Evolutionary conservation across 352 stramenopile genomes (phyloP).

Genomic region (Plasmopara muralis): DNA sequence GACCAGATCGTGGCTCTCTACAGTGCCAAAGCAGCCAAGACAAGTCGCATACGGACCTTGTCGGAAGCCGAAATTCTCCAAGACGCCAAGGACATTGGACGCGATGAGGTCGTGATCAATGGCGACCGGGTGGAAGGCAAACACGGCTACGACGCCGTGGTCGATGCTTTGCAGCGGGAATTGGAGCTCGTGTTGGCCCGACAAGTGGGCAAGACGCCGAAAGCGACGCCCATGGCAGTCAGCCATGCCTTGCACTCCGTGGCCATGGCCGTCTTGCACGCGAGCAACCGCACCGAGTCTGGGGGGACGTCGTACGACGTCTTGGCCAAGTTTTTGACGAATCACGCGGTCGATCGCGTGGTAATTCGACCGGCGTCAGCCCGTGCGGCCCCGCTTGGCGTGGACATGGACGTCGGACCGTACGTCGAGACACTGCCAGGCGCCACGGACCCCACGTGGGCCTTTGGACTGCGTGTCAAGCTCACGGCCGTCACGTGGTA

Average conservation of each 20-base stretch:
- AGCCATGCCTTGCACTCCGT: conserved; percentile 29
- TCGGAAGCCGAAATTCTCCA: conserved; percentile 60
- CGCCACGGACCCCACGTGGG: conserved; percentile 28
- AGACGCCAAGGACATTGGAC: conserved; percentile 73
- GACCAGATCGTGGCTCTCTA: conserved; percentile 25
- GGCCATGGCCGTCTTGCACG: conserved; percentile 31
- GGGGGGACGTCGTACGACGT: conserved; percentile 66
- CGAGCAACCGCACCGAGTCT: conserved; percentile 76
- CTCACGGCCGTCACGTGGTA: conserved; percentile 60
- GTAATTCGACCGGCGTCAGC: conserved; percentile 62
- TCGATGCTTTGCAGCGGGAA: conserved; percentile 38
- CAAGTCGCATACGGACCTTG: conserved; percentile 18
- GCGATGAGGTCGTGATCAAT: conserved; percentile 71
- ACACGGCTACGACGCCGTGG: conserved; percentile 52
- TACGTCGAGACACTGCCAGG: conserved; percentile 27
- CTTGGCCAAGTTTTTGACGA: conserved; percentile 48
- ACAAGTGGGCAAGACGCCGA: conserved; percentile 22
- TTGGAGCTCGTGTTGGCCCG: conserved; percentile 30
- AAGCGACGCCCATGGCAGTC: conserved; percentile 28
- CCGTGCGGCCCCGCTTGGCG: conserved; percentile 45
- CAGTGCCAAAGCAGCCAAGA: conserved; percentile 5
- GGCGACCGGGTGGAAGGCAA: conserved; percentile 37
- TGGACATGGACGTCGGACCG: conserved; percentile 52
- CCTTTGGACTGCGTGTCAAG: conserved; percentile 51
- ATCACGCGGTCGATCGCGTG: conserved; percentile 44